These are phyloP conservation scores for Closterium sp. DNA, from an alignment of 139 green algal species.

Conservation along the genomic window DNA sequence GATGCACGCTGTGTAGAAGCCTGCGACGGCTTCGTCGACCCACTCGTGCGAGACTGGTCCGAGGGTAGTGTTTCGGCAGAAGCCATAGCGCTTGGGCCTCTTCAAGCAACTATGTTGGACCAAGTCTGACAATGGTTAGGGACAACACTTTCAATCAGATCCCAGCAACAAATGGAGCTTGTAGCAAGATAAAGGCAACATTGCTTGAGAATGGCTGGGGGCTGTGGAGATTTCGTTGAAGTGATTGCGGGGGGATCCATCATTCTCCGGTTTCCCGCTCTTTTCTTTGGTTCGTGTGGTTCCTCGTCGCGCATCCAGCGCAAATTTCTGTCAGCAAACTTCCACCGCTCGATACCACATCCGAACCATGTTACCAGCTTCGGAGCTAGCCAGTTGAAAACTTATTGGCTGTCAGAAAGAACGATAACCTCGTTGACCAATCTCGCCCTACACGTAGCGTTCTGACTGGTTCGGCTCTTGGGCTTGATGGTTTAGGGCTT, in stretches of 20 bases:
- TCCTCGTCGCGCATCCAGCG: background rate
- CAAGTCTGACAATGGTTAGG: too few relatives aligned
- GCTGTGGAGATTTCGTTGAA: background rate
- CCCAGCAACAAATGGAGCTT: background rate
- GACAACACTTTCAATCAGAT: too few relatives aligned
- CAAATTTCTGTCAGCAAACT: background rate
- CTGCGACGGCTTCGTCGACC: background rate
- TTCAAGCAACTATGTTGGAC: background rate
- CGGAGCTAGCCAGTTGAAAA: background rate
- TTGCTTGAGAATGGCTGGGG: too few relatives aligned
- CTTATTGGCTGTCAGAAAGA: background rate
- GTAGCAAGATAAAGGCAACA: background rate
- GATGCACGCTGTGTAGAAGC: background rate
- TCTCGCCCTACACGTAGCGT: background rate
- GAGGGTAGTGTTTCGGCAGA: background rate
- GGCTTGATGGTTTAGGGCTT: background rate
- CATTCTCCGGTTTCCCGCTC: background rate
- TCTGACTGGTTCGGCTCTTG: background rate
- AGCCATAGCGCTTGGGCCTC: background rate
- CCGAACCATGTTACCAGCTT: background rate
- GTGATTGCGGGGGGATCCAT: background rate
- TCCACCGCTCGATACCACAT: background rate
- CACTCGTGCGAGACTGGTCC: background rate
- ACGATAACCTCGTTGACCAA: background rate
- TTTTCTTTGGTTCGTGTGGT: background rate